Evolutionary conservation across 2,329 filamentous ascomycete species (phyloP).

Genomic region (Leptographium wingfieldii): DNA sequence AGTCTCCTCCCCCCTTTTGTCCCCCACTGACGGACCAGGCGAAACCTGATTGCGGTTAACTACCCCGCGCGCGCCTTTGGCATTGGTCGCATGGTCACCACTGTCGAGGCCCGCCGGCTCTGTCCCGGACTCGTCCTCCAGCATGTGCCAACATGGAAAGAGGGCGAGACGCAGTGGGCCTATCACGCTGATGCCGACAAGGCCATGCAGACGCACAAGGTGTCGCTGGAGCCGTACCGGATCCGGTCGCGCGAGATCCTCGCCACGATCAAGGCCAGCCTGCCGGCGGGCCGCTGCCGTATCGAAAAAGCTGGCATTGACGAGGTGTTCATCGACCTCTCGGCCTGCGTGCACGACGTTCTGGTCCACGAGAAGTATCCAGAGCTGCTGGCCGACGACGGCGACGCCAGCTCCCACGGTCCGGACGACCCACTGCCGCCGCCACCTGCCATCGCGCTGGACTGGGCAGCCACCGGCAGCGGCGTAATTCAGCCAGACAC

Average conservation of each 20-base stretch:
- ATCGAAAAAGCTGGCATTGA: constrained; percentile 90
- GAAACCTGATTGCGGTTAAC: constrained; percentile 90
- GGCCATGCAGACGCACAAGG: constrained; percentile 80
- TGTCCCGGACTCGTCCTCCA: constrained; percentile 78
- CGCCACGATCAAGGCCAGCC: constrained; percentile 58
- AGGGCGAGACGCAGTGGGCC: constrained; percentile 83
- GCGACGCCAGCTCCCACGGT: constrained; percentile 49
- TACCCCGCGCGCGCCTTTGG: constrained; percentile 78
- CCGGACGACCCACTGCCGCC: constrained; percentile 57
- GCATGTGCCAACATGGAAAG: constrained; percentile 90
- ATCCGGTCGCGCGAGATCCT: constrained; percentile 75
- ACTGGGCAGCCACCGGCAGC: constrained; percentile 11
- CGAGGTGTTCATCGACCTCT: constrained; percentile 89
- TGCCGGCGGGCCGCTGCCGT: constrained; percentile 48
- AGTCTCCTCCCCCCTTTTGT: not conserved
- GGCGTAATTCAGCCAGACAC: constrained; percentile 5
- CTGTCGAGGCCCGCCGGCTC: constrained; percentile 70
- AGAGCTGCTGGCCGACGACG: constrained; percentile 45
- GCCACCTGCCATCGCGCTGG: constrained; percentile 31
- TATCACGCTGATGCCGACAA: constrained; percentile 72
- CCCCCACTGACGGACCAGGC: constrained; percentile 33
- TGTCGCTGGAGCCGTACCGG: constrained; percentile 85
- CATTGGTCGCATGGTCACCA: constrained; percentile 65
- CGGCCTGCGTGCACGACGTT: constrained; percentile 64
- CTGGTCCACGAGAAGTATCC: constrained; percentile 63